phyloP scores from a whole-genome alignment of 2,329 filamentous ascomycete genomes.

The Alternaria postmessia region DNA sequence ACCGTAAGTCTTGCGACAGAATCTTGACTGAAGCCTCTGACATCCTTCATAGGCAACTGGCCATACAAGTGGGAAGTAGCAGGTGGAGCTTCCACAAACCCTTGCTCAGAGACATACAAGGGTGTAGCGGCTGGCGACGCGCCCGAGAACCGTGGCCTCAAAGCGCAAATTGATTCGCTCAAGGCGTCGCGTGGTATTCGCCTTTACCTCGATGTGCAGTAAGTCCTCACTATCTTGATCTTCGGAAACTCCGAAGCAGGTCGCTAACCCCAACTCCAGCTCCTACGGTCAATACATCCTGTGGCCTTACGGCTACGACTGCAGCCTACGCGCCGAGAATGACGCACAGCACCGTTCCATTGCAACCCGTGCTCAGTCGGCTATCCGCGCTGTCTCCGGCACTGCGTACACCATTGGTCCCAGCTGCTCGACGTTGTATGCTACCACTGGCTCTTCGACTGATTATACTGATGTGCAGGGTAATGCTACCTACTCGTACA shows the following conservation, averaged over 20 bases:
- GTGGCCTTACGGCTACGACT: conserved; percentile 67
- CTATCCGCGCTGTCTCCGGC: conserved; percentile 64
- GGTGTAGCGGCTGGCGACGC: conserved; percentile 43
- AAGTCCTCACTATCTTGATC: conserved; percentile 50
- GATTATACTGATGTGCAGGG: conserved; percentile 56
- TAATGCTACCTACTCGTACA: conserved; percentile 56
- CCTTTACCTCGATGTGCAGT: conserved; percentile 71
- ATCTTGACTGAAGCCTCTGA: background rate
- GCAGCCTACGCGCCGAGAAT: conserved; percentile 57
- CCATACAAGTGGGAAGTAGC: conserved; percentile 47
- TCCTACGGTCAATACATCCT: conserved; percentile 44
- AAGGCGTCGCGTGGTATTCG: conserved; percentile 59
- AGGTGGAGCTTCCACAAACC: conserved; percentile 47
- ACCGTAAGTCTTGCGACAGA: conserved; percentile 28
- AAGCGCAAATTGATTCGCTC: conserved; percentile 53
- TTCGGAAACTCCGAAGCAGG: too few species aligned
- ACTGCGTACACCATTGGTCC: conserved; percentile 56
- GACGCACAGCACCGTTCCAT: conserved; percentile 60
- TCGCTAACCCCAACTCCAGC: background rate
- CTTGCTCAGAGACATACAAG: conserved; percentile 51
- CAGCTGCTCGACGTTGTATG: conserved; percentile 68
- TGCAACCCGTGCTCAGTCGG: conserved; percentile 57
- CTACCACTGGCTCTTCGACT: conserved; percentile 56
- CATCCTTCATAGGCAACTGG: conserved; percentile 37
- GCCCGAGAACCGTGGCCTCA: conserved; percentile 52